phyloP scores from a whole-genome alignment of 2,329 filamentous ascomycete species.

The Xylariaceae sp. region DNA sequence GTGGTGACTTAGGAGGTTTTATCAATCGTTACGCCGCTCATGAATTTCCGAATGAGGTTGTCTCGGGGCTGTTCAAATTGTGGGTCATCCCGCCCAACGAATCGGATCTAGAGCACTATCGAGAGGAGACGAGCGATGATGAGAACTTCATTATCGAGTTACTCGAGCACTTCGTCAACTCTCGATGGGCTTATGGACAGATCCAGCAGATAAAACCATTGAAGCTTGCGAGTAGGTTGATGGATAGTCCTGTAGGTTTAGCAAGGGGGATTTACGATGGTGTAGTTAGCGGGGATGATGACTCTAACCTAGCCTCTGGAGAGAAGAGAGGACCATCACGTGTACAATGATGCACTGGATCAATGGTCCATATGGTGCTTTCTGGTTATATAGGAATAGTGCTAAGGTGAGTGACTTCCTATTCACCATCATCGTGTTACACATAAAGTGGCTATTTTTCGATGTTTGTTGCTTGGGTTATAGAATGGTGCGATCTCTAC shows the following conservation, averaged over 20 bases:
- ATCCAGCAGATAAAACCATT: background rate
- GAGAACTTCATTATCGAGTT: background rate
- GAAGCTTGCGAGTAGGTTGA: background rate
- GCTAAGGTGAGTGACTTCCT: background rate
- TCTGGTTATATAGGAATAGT: background rate
- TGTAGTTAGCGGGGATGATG: background rate
- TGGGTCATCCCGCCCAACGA: slow-evolving; percentile 1
- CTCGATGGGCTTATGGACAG: background rate
- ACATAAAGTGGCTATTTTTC: background rate
- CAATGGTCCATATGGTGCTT: background rate
- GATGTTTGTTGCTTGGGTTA: background rate
- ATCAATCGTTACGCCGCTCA: background rate
- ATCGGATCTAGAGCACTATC: slow-evolving; percentile 1
- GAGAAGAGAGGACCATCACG: background rate
- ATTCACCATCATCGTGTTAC: background rate
- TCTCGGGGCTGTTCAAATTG: background rate
- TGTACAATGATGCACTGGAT: slow-evolving; percentile 1
- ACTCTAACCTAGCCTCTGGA: background rate
- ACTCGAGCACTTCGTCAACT: background rate
- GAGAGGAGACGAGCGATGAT: background rate
- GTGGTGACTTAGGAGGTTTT: background rate
- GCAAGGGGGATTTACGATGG: background rate
- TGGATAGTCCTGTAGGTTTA: background rate
- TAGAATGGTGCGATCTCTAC: background rate
- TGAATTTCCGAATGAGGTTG: background rate